Percentiles rank a stretch among this genome's conserved stretches.
Evolutionary conservation across 805 yeast genomes (phyloP).

Genomic region (Barnettozyma californica): DNA sequence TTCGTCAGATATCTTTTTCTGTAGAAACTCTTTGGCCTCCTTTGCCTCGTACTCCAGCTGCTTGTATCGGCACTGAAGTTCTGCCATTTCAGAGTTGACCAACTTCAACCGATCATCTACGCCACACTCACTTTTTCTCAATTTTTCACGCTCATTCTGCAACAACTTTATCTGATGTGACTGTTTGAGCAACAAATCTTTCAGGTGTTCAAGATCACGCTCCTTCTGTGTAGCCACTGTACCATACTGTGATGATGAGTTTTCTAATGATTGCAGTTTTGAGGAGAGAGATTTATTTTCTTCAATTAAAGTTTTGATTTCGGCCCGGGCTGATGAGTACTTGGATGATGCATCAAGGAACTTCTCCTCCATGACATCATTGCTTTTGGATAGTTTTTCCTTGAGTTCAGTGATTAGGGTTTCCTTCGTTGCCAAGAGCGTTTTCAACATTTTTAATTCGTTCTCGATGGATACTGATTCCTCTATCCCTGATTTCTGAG

Average conservation of each 20-base stretch:
- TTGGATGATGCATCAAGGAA: slow-evolving; percentile 29
- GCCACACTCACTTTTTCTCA: slow-evolving; percentile 25
- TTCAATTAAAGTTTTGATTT: slow-evolving; percentile 32
- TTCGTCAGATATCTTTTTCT: slow-evolving; percentile 38
- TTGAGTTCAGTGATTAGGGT: slow-evolving; percentile 28
- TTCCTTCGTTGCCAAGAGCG: slow-evolving; percentile 29
- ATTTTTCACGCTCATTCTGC: slow-evolving; percentile 28
- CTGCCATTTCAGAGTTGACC: slow-evolving; percentile 24
- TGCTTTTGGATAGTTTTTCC: slow-evolving; percentile 26
- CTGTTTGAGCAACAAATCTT: slow-evolving; percentile 23
- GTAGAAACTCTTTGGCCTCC: slow-evolving; percentile 37
- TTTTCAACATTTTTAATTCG: slow-evolving; percentile 29
- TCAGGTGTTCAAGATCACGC: slow-evolving; percentile 28
- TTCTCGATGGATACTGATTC: slow-evolving; percentile 16
- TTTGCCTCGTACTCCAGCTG: slow-evolving; percentile 42
- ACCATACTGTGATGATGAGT: slow-evolving; percentile 31
- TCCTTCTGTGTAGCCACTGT: slow-evolving; percentile 32
- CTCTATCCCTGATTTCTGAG: slow-evolving; percentile 13
- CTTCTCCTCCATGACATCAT: slow-evolving; percentile 31
- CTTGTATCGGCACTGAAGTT: slow-evolving; percentile 24
- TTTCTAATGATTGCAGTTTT: slow-evolving; percentile 34
- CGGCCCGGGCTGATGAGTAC: slow-evolving; percentile 30
- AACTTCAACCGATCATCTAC: slow-evolving; percentile 25
- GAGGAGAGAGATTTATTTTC: slow-evolving; percentile 41
- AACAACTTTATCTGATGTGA: slow-evolving; percentile 23